Conservation (phyloP, 2,329 filamentous ascomycete species). For the Tolypocladium tundrense region DNA sequence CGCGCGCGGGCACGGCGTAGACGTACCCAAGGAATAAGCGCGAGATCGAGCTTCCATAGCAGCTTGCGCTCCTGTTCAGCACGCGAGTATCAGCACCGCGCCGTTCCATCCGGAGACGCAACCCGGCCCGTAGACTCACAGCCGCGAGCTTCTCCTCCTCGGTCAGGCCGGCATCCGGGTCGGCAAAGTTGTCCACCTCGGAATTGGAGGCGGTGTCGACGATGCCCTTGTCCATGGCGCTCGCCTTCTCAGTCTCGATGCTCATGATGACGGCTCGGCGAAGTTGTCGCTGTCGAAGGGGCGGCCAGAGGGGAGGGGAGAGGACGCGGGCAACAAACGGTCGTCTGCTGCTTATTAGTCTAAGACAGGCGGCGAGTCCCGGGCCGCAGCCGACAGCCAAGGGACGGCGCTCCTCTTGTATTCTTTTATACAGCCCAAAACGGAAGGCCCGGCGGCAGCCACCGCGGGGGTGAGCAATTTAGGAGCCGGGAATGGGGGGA, state of each 20-base stretch:
- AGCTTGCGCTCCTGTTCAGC: conserved; percentile 46
- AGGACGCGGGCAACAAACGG: not conserved
- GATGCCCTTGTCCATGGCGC: conserved; percentile 7
- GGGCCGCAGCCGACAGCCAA: not conserved
- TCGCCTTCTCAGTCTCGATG: conserved; percentile 18
- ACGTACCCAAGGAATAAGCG: conserved; percentile 48
- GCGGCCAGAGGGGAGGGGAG: not conserved
- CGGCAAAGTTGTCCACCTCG: conserved; percentile 16
- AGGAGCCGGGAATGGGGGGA: not conserved
- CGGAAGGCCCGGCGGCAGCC: not conserved
- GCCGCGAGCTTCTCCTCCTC: conserved; percentile 51
- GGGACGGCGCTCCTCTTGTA: not conserved
- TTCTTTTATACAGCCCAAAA: not conserved
- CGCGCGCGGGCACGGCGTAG: not conserved
- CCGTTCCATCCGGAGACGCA: not conserved
- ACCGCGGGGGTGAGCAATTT: not conserved
- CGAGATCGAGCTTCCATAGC: conserved; percentile 50
- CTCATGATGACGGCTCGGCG: not conserved
- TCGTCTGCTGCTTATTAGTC: not conserved
- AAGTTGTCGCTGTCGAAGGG: not conserved
- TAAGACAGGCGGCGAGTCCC: not conserved
- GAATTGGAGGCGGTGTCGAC: conserved; percentile 18
- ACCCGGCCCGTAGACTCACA: conserved; percentile 31
- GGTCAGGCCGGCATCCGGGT: conserved; percentile 51
- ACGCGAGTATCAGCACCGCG: not conserved